Evolutionary conservation across 352 stramenopile species (phyloP).

Genomic region (Blastocystis sp.): DNA sequence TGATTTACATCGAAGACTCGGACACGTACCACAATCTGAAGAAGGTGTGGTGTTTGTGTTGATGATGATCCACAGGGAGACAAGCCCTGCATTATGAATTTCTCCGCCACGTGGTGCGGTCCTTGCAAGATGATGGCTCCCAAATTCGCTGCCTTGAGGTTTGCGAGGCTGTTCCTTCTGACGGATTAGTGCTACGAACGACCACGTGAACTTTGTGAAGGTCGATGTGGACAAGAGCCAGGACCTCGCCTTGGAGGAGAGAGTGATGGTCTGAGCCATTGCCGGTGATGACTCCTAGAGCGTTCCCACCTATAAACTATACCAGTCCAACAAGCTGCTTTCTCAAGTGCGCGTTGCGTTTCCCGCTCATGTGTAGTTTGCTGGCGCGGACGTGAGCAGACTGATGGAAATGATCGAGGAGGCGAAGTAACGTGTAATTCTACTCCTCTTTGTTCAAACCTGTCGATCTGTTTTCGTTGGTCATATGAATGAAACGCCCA

Average conservation of each 20-base stretch:
- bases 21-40: conserved; percentile 59
- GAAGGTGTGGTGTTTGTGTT: background rate
- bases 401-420: conserved; percentile 46
- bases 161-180: background rate
- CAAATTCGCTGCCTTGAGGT: conserved; percentile 77
- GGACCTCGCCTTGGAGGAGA: conserved; percentile 63
- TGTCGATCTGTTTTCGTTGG: too few species aligned
- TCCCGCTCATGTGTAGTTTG: conserved; percentile 32
- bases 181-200: conserved; percentile 71
- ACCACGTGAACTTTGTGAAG: conserved; percentile 76
- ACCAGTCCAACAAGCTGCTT: conserved; percentile 61
- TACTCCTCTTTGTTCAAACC: conserved; percentile 29
- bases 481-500: conserved; percentile 16
- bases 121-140: conserved; percentile 79
- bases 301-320: conserved; percentile 60
- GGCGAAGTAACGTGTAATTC: conserved; percentile 33
- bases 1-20: conserved; percentile 67
- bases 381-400: conserved; percentile 33
- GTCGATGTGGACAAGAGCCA: conserved; percentile 79
- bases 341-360: background rate
- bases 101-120: conserved; percentile 81
- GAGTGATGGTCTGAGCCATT: conserved; percentile 37
- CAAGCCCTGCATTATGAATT: conserved; percentile 76
- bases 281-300: background rate
- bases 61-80: conserved; percentile 38